Evolutionary conservation across 116 monocot genomes (phyloP), one percentile per base, ranked within the genome.

Genomic region (Zostera marina): DNA sequence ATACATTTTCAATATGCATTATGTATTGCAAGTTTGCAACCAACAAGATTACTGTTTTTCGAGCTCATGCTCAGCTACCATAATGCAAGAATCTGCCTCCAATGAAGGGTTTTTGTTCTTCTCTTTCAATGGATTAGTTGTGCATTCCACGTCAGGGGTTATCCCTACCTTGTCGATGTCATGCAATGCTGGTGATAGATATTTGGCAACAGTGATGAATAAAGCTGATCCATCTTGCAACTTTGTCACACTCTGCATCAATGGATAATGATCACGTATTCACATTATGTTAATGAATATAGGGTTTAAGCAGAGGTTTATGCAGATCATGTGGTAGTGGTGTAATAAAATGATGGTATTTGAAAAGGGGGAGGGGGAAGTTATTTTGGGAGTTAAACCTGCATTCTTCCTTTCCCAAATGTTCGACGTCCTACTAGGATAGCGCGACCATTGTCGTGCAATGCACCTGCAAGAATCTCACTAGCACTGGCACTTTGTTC

Each of bases 91-190:
- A 73, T 94, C 88, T 45, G 74, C 62, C 69, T 94, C 94, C 53
- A 82, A 44, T 15, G 78, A 52, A 12, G 83, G 56, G 42, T 60
- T 52, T 3, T 62, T 54, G 58, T 22, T 55, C 21, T 70, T 66
- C 9, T 75, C 65, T 14, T 61, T 52, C 11, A 16, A 71, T 2
- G 54, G 47, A 10, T 85, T 82, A 4, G 85, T 64, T 12, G 73
- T 79, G 74, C 94, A 88, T 58, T 88, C 88, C 10, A 94, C 69
- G 42, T 94, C 94, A 2, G 88, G 94, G 16, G 72, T n/a, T 47
- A 94, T 94, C 16, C 94, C 94, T 12, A 94, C 94, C 72, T 88
- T 76, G 57, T 94, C 94, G n/a, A 94, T 94, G 44, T 79, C 85
- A 60, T 94, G 88, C 32, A 84, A 66, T 22, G 94, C 74, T 14